phyloP scores from a whole-genome alignment of 768 basidiomycete genomes.

The Butyriboletus loyo region DNA sequence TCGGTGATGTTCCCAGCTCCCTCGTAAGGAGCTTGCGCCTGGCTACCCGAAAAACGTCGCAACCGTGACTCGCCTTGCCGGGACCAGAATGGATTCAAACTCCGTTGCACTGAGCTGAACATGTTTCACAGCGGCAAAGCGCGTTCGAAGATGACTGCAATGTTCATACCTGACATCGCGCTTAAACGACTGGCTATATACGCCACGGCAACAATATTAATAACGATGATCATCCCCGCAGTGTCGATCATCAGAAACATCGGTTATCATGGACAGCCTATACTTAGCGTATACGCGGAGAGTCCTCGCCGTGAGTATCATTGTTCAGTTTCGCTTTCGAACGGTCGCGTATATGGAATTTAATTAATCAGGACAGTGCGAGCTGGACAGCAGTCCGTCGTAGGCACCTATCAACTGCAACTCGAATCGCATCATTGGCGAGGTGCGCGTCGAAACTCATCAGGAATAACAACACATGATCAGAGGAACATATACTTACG shows the following conservation, averaged over 20 bases:
- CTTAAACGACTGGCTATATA: background rate
- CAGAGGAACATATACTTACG: background rate
- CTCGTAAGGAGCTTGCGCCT: too few species aligned
- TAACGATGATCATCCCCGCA: background rate
- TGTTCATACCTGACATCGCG: background rate
- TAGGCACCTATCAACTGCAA: background rate
- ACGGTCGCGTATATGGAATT: too few species aligned
- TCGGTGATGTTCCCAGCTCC: background rate
- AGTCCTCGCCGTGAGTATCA: background rate
- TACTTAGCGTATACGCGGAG: background rate
- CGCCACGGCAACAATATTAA: too few species aligned
- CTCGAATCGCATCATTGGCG: background rate
- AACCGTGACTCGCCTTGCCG: background rate
- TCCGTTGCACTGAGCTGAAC: too few species aligned
- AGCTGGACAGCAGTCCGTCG: too few species aligned
- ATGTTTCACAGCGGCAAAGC: too few species aligned
- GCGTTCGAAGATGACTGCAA: background rate
- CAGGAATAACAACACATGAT: background rate
- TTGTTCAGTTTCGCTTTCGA: too few species aligned
- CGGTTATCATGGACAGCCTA: background rate
- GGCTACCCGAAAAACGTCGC: too few species aligned
- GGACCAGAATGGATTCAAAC: background rate
- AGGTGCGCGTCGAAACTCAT: background rate
- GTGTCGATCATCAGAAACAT: background rate
- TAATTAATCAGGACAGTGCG: too few species aligned